These are phyloP conservation scores for Trichothecium sympodiale DNA, from an alignment of 2,329 filamentous ascomycete species.

Conservation along the genomic window DNA sequence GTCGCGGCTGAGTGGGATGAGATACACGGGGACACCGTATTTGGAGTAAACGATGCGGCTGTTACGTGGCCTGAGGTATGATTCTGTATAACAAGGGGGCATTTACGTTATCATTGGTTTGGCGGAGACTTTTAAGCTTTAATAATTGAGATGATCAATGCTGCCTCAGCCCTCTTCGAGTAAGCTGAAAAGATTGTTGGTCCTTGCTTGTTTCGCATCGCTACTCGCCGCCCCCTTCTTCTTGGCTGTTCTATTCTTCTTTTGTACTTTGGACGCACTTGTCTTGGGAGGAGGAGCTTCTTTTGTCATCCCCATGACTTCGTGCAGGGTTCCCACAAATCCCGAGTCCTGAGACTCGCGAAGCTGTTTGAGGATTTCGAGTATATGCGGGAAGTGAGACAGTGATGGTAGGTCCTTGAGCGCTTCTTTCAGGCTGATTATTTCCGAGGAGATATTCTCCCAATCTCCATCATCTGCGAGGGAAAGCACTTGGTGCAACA, in stretches of 20 bases:
- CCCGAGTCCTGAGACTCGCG: neutral
- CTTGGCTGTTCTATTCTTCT: too few species aligned
- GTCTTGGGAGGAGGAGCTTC: too few species aligned
- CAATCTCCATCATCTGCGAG: constrained; percentile 4
- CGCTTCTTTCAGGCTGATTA: neutral
- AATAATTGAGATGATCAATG: too few species aligned
- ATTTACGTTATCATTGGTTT: too few species aligned
- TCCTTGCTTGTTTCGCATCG: too few species aligned
- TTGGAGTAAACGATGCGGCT: neutral
- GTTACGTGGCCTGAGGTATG: too few species aligned
- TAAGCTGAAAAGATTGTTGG: neutral
- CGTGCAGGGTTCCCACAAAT: too few species aligned
- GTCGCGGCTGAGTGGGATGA: constrained; percentile 10
- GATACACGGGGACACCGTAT: constrained; percentile 17
- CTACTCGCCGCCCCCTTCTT: too few species aligned
- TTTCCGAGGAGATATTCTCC: constrained; percentile 5
- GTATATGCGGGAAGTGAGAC: constrained; percentile 42
- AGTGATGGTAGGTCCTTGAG: constrained; percentile 33
- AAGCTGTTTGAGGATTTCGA: constrained; percentile 5
- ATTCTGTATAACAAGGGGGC: too few species aligned
- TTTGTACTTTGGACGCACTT: too few species aligned
- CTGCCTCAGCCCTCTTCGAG: neutral
- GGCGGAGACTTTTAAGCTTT: too few species aligned
- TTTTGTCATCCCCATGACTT: too few species aligned
- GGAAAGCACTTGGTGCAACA: constrained; percentile 26